Conservation (phyloP, 345 rosid genomes). For the Erucastrum elatum region DNA sequence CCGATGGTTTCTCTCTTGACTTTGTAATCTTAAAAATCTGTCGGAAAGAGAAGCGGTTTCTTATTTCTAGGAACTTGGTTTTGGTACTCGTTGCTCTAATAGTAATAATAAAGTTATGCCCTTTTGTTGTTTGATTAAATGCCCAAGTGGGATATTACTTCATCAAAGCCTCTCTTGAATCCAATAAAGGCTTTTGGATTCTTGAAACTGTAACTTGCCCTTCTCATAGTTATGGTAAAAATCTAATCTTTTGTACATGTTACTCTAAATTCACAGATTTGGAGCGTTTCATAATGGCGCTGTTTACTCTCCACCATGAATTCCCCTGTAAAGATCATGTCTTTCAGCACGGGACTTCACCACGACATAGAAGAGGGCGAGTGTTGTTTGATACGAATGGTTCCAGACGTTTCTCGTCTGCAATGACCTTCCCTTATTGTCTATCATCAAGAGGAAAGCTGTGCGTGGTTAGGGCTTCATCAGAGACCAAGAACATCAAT, state of each 20-base stretch:
- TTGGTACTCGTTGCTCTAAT: neutral
- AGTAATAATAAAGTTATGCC: neutral
- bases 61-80: neutral
- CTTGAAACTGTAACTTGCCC: neutral
- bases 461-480: slow-evolving; percentile 30
- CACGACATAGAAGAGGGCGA: slow-evolving; percentile 14
- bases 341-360: slow-evolving; percentile 26
- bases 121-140: slow-evolving; percentile 30
- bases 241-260: neutral
- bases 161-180: neutral
- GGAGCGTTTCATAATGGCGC: slow-evolving; percentile 54
- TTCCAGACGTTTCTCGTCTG: slow-evolving; percentile 30
- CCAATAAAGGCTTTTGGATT: neutral
- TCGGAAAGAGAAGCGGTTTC: neutral
- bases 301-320: slow-evolving; percentile 50
- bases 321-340: slow-evolving; percentile 39
- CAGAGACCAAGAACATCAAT: slow-evolving; percentile 35
- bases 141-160: neutral
- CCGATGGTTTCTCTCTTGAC: neutral
- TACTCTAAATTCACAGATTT: slow-evolving; percentile 5
- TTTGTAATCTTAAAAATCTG: neutral
- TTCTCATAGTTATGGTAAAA: neutral
- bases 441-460: slow-evolving; percentile 22
- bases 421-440: slow-evolving; percentile 19
- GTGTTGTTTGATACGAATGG: slow-evolving; percentile 32